A percentile compares a stretch with the other conserved stretches of the same genome.
These are phyloP conservation scores for Pythium graminicola DNA, from an alignment of 352 stramenopile species.

Conservation along the genomic window DNA sequence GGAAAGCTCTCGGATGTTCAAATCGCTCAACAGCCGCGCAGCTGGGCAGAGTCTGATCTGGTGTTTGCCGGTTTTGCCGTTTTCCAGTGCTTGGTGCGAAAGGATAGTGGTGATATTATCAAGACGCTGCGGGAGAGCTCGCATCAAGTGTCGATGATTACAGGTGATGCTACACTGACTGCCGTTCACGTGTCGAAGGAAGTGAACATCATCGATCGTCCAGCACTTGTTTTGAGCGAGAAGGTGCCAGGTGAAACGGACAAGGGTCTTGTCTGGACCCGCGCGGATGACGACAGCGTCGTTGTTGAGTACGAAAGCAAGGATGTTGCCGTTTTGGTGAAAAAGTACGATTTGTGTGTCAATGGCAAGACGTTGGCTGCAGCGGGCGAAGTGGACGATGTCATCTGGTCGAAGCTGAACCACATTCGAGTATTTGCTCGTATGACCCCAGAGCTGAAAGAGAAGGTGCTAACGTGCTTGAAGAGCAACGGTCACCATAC, in stretches of 20 bases:
- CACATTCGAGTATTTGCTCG: conserved; percentile 90
- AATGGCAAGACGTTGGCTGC: conserved; percentile 68
- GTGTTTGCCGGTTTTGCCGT: conserved; percentile 93
- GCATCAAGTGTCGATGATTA: conserved; percentile 98
- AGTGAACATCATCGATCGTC: conserved; percentile 88
- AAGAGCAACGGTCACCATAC: conserved; percentile 83
- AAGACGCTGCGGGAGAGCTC: conserved; percentile 88
- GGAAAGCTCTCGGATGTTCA: conserved; percentile 59
- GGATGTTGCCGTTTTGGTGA: conserved; percentile 47
- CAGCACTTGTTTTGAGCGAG: conserved; percentile 67
- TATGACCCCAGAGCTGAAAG: conserved; percentile 90
- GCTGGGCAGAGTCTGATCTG: conserved; percentile 91
- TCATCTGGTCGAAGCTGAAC: conserved; percentile 75
- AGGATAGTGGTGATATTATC: conserved; percentile 94
- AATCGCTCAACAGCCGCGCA: conserved; percentile 73
- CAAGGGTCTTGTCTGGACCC: conserved; percentile 69
- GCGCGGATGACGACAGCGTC: conserved; percentile 60
- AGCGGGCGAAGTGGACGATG: conserved; percentile 71
- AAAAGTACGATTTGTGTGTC: conserved; percentile 84
- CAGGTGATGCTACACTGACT: conserved; percentile 96
- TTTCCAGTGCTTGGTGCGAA: conserved; percentile 90
- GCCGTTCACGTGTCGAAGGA: conserved; percentile 95
- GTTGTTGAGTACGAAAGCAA: conserved; percentile 63
- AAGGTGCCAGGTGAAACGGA: conserved; percentile 24
- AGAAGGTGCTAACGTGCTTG: conserved; percentile 84